Base-by-base conservation (phyloP, 768 basidiomycete species). In the Tricholoma saponaceum region DNA sequence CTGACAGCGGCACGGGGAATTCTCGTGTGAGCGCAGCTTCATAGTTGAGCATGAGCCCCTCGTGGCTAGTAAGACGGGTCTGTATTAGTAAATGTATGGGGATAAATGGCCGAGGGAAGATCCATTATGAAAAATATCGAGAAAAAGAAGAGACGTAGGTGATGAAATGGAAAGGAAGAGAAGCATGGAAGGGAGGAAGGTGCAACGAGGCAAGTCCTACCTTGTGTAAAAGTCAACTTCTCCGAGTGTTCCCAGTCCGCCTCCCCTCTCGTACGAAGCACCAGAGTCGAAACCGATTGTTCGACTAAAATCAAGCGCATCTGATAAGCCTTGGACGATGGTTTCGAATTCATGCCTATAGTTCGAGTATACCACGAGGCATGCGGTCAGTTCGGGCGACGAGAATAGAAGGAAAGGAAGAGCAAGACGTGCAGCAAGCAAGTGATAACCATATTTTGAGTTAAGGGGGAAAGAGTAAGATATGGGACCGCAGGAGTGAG, bases 151-250 rank as follows among this genome's bases (percentile, higher is more conserved):
- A 14, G 32, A 23, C 18, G 52, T 6, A 9, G 32, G n/a, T 35
- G 52, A 43, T 43, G 41, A 43, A 20, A 43, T 20, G 16, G 23
- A 37, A 54, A 23, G 35, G 52, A 54, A 54, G 37, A 26, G 47
- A 50, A 41, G 37, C 12, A 26, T 22, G 52, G 51, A 55, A 53
- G 57, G 50, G 35, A 23, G 62, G 28, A 14, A 20, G 4, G 25
- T 39, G 57, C 22, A 26, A 22, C 50, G 28, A 50, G 39, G 43
- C 43, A 25, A 30, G 20, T 20, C 78, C 30, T 58, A 85, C 93
- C 90, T 94, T 3, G 92, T 95, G 75, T 92, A 98, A 62, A 98
- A 87, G 68, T 98, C 95, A 0, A 95, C 93, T 66, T 92, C 94
- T 23, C 90, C 90, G 20, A 95, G 76, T 12, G 83, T 81, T 55